These are phyloP conservation scores for Trichoderma sp. DNA, from an alignment of 2,329 filamentous ascomycete species.

Conservation along the genomic window DNA sequence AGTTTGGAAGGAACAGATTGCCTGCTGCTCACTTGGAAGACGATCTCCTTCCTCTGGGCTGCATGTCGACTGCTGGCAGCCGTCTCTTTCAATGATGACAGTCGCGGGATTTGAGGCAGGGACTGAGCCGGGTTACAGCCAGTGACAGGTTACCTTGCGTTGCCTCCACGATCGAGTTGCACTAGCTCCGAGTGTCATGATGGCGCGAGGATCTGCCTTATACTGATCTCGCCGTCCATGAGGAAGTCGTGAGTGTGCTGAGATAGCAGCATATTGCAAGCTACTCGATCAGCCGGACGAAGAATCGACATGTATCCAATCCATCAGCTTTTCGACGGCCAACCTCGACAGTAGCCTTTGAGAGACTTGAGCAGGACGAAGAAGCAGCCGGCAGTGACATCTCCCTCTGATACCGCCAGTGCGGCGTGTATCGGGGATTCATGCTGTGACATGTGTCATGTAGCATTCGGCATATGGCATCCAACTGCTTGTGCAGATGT, in stretches of 20 bases:
- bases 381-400: not conserved
- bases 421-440: not conserved
- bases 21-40: not conserved
- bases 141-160: conserved; percentile 10
- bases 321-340: no score
- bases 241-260: not conserved
- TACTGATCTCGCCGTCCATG: not conserved
- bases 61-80: not conserved
- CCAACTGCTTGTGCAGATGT: not conserved
- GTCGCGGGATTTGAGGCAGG: not conserved
- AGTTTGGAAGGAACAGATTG: not conserved
- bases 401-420: not conserved
- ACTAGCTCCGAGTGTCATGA: conserved; percentile 2
- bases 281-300: not conserved
- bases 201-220: not conserved
- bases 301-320: not conserved
- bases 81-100: not conserved
- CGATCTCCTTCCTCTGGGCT: not conserved
- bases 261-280: not conserved
- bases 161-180: conserved; percentile 9
- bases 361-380: not conserved
- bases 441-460: not conserved
- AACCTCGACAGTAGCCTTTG: no score
- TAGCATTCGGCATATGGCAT: not conserved
- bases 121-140: not conserved